Evolutionary conservation across 2,329 filamentous ascomycete species (phyloP), one percentile per base, ranked within the genome.

Genomic region (Chrysosporium keratinophilum): DNA sequence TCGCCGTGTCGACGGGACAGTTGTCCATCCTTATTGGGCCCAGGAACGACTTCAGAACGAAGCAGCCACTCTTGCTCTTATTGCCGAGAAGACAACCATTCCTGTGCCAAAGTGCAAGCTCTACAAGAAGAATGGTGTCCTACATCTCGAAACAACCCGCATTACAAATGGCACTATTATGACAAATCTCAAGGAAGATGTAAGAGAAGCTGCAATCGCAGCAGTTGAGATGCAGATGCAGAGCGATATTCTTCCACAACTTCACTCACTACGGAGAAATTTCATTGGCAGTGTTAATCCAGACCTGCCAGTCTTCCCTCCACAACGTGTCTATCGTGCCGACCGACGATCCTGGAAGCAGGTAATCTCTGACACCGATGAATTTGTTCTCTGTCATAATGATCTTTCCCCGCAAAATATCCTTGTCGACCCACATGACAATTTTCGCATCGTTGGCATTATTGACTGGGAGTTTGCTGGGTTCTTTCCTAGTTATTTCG

Each of bases 391-490:
- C 20, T 55, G 59, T 11, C 60, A 62, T 40, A 55, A 56, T 15
- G 60, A 62, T 46, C 52, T 62, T 2, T 54, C 54, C 9, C 35
- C 55, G 7, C 28, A 53, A 14, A 62, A 62, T 51, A 40, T 62
- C 7, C 42, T 62, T 15, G 58, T 59, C 50, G 55, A 56, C 54
- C 54, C n/a, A 28, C 39, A 41, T 17, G 41, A 57, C 12, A 44
- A 50, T n/a, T 49, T 56, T 17, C 51, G 51, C 20, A 58, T 61
- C n/a, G 55, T 52, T 5, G 59, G 50, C 14, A 54, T 61, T 17
- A 50, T 60, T 15, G 59, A 61, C 46, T 61, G 58, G 58, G 59
- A 60, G 37, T 60, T 55, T 41, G 55, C 58, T 33, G 59, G 58
- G n/a, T 58, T 58, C 54, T 60, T 57, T 33, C 52, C 58, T 7